Evolutionary conservation across 495 filamentous ascomycete genomes (phyloP).

Genomic region (Penicillium samsonianum): DNA sequence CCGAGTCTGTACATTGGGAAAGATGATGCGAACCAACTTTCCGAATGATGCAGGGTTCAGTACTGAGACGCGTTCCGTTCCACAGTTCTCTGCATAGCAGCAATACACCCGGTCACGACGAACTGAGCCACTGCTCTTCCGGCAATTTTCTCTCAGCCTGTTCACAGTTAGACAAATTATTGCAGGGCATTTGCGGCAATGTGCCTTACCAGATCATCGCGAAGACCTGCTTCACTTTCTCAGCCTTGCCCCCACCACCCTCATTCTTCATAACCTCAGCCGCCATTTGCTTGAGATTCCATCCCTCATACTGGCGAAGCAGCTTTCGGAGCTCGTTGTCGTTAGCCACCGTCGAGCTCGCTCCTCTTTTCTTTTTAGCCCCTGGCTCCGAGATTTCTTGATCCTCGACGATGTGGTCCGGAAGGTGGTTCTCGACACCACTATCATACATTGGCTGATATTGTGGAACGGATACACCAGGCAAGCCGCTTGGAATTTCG

Average conservation of each 20-base stretch:
- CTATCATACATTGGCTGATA: conserved; percentile 62
- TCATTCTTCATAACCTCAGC: conserved; percentile 72
- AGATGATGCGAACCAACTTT: conserved; percentile 93
- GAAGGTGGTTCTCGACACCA: conserved; percentile 65
- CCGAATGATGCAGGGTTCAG: conserved; percentile 97
- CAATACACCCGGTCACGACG: conserved; percentile 91
- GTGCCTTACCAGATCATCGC: conserved; percentile 87
- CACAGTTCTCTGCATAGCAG: conserved; percentile 87
- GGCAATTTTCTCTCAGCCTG: conserved; percentile 84
- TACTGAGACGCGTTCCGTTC: conserved; percentile 86
- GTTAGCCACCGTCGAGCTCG: conserved; percentile 76
- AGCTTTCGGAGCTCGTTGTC: conserved; percentile 90
- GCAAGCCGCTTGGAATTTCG: conserved; percentile 34
- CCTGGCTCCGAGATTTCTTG: conserved; percentile 64
- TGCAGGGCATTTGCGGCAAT: background rate
- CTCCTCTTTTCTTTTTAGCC: conserved; percentile 63
- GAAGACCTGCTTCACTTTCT: conserved; percentile 94
- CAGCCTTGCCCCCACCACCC: conserved; percentile 72
- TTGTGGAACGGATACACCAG: conserved; percentile 49
- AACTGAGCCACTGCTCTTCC: conserved; percentile 78
- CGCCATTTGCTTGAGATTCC: conserved; percentile 79
- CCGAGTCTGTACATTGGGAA: conserved; percentile 89
- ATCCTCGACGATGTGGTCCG: conserved; percentile 62
- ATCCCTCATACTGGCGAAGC: conserved; percentile 71
- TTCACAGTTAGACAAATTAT: background rate